Evolutionary conservation across 371 early-diverging fungal species (phyloP).

Genomic region (Mucor mucedo): DNA sequence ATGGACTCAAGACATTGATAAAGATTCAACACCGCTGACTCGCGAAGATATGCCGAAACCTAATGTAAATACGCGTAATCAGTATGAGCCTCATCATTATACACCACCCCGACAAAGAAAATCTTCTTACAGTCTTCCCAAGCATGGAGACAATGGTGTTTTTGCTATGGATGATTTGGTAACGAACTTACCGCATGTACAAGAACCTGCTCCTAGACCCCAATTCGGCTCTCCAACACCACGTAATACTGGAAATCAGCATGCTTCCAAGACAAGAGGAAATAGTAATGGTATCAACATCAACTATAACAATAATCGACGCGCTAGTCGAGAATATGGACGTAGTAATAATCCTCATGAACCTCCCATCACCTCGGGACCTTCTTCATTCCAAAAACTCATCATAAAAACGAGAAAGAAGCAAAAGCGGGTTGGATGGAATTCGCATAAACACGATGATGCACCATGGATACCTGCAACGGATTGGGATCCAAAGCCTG

Average conservation of each 20-base stretch:
- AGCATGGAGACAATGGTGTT: slow-evolving; percentile 14
- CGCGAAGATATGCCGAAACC: slow-evolving; percentile 12
- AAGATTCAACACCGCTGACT: slow-evolving; percentile 8
- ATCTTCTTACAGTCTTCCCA: slow-evolving; percentile 11
- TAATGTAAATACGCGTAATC: slow-evolving; percentile 7
- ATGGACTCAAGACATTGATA: slow-evolving; percentile 27
- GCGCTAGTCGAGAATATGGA: slow-evolving; percentile 18
- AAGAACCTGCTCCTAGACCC: slow-evolving; percentile 6
- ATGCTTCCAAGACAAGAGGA: slow-evolving; percentile 1
- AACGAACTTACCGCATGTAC: slow-evolving; percentile 6
- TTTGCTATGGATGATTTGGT: slow-evolving; percentile 26
- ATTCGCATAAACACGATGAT: slow-evolving; percentile 35
- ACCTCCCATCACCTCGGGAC: slow-evolving; percentile 2
- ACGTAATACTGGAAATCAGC: neutral
- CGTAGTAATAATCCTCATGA: slow-evolving; percentile 6
- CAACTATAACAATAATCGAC: slow-evolving; percentile 10
- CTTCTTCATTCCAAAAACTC: slow-evolving; percentile 18
- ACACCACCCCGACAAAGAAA: slow-evolving; percentile 10
- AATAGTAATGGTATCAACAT: slow-evolving; percentile 7
- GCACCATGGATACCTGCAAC: slow-evolving; percentile 31
- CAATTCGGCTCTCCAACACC: neutral
- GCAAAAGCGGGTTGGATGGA: slow-evolving; percentile 36
- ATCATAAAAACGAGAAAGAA: slow-evolving; percentile 13
- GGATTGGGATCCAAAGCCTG: slow-evolving; percentile 27
- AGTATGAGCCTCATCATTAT: slow-evolving; percentile 15